Base-by-base conservation (phyloP, 352 stramenopile genomes). In the Phytophthora parvispora region DNA sequence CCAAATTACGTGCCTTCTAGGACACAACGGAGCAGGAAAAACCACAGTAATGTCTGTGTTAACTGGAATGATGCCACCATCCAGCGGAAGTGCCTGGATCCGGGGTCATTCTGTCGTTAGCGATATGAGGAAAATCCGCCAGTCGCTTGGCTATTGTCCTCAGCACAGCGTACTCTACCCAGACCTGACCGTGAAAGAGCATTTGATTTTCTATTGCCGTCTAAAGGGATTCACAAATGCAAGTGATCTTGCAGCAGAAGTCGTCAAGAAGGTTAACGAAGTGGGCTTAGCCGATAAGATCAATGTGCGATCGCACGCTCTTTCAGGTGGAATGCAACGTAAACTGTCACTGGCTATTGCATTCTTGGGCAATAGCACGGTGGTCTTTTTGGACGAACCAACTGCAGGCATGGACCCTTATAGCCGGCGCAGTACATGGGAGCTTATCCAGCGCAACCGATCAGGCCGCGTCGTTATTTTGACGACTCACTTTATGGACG, bases 141-240 rank as follows among this genome's bases (percentile, higher is more conserved):
- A 52, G 48, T 91, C 65, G 34, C 84, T 99, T 27, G 97, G 97
- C 8, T 95, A 99, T 58, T 99, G 98, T 69, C 90, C 98, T 22
- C 98, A 99, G 60, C 95, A 99, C 75, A 97, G 99, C 73, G 97
- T 99, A 31, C 67, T 99, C 0, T 99, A 98, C 67, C 89, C 91
- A 4, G 76, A 97, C 47, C 81, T 99, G 25, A 99, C 97, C 0
- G 97, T 99, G 22, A 72, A 92, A 22, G 98, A 99, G 73, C 97
- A 99, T 63, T 75, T 99, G 22, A 50, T 74, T 38, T 99, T 99
- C 63, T 99, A 98, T 66, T 90, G 83, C 0, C 69, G 78, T 20
- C 78, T 99, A 2, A 99, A 99, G 68, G 95, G 95, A 7, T 52
- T 97, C 22, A 32, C 36, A 0, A 48, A 64, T 25, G 24, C 20